phyloP scores from a whole-genome alignment of 2,329 filamentous ascomycete species.

The Plenodomus tracheiphilus region DNA sequence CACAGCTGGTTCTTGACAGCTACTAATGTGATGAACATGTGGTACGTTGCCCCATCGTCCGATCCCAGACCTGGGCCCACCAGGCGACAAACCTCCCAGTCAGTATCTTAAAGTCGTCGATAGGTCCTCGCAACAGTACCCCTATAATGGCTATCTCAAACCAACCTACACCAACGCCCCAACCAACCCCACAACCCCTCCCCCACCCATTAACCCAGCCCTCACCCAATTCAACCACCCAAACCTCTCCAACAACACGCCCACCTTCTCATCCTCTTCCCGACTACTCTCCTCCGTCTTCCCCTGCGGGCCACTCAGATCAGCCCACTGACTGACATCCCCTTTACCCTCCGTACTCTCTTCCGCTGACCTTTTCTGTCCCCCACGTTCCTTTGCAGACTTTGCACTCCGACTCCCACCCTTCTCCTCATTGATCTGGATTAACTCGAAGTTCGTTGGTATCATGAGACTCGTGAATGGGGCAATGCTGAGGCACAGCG shows the following conservation, averaged over 20 bases:
- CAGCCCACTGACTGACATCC: constrained; percentile 32
- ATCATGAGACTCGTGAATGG: constrained; percentile 15
- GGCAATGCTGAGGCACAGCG: constrained; percentile 23
- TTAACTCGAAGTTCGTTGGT: constrained; percentile 18
- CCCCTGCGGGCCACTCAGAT: constrained; percentile 28
- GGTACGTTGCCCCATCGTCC: too few relatives aligned
- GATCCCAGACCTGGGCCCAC: too few relatives aligned
- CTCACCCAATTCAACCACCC: constrained; percentile 25
- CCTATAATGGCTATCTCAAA: too few relatives aligned
- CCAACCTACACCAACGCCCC: constrained; percentile 15
- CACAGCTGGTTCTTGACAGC: too few relatives aligned
- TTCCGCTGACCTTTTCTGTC: constrained; percentile 17
- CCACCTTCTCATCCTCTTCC: constrained; percentile 22
- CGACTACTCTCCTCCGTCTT: constrained; percentile 16
- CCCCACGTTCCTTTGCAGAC: constrained; percentile 5
- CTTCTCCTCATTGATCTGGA: constrained; percentile 25
- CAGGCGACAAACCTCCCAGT: too few relatives aligned
- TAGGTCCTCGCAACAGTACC: too few relatives aligned
- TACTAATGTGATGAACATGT: too few relatives aligned
- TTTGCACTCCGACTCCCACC: constrained; percentile 17
- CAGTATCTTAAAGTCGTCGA: too few relatives aligned
- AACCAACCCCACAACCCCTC: constrained; percentile 29
- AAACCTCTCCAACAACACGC: constrained; percentile 24
- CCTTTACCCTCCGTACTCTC: constrained; percentile 22
- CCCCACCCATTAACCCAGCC: constrained; percentile 26